These are phyloP conservation scores for Ophiobolus disseminans DNA, from an alignment of 2,329 filamentous ascomycete species.

Conservation along the genomic window DNA sequence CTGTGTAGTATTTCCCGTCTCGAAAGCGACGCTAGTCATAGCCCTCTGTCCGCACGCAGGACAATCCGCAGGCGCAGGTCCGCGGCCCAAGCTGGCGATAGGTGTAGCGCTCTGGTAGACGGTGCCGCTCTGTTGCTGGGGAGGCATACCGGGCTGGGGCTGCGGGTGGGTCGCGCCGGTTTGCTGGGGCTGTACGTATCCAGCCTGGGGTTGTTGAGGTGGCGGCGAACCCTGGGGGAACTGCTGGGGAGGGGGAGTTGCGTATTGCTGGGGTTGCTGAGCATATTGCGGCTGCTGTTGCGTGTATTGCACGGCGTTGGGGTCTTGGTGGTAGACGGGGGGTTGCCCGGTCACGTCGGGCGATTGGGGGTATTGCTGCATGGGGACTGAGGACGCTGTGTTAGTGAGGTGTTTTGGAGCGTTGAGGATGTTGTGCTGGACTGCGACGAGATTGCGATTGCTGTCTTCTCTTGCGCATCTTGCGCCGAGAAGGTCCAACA, in stretches of 20 bases:
- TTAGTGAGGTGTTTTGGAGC: constrained; percentile 20
- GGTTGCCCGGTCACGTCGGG: constrained; percentile 37
- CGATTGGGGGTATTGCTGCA: constrained; percentile 47
- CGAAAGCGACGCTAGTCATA: constrained; percentile 46
- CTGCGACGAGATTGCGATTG: background rate
- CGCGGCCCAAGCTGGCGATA: constrained; percentile 39
- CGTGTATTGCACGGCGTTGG: constrained; percentile 33
- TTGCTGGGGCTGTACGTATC: constrained; percentile 14
- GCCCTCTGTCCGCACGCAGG: constrained; percentile 53
- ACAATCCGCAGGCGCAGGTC: constrained; percentile 56
- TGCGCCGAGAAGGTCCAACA: background rate
- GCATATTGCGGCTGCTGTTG: constrained; percentile 25
- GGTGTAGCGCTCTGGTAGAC: constrained; percentile 47
- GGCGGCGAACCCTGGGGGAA: constrained; percentile 28
- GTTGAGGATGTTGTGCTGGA: background rate
- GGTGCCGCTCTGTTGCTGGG: constrained; percentile 42
- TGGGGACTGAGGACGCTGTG: constrained; percentile 38
- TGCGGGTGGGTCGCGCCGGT: constrained; percentile 11
- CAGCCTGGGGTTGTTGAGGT: constrained; percentile 7
- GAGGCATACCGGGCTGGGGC: constrained; percentile 41
- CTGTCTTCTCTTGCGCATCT: background rate
- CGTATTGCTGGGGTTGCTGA: constrained; percentile 22
- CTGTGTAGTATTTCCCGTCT: constrained; percentile 53
- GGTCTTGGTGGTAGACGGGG: constrained; percentile 44
- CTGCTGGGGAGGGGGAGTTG: constrained; percentile 33